Evolutionary conservation across 148 eudicot species (phyloP).

Genomic region (Cornus kousa): DNA sequence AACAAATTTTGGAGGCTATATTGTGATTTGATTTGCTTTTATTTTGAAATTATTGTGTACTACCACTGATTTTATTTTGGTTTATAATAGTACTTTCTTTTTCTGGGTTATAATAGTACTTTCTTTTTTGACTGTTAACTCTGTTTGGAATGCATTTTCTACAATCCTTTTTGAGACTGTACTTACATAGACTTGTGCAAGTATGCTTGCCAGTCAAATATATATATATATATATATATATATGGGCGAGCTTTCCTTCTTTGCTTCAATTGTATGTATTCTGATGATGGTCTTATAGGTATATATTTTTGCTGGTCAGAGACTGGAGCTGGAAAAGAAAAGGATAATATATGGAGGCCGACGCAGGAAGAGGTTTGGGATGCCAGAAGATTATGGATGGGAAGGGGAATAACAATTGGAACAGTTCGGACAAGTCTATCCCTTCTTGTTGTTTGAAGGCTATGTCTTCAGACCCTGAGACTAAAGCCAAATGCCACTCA

Average conservation of each 20-base stretch:
- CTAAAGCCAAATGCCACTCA: constrained; percentile 76
- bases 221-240: no score
- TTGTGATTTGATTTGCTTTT: constrained; percentile 3
- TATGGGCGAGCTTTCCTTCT: no score
- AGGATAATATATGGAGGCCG: constrained; percentile 60
- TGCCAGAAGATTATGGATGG: constrained; percentile 78
- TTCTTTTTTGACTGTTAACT: not conserved
- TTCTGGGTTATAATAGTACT: not conserved
- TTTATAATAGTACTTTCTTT: not conserved
- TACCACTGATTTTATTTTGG: not conserved
- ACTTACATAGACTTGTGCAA: not conserved
- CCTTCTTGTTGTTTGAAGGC: constrained; percentile 93
- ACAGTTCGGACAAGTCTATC: constrained; percentile 35
- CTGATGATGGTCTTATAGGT: not conserved
- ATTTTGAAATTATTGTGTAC: not conserved
- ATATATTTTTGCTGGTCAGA: constrained; percentile 35
- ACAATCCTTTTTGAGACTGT: not conserved
- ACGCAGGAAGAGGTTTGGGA: constrained; percentile 64
- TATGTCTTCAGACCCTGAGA: constrained; percentile 53
- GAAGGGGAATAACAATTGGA: constrained; percentile 51
- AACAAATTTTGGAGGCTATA: not conserved
- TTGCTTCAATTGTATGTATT: not conserved
- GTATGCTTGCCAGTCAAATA: no score
- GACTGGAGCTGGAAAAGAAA: constrained; percentile 79
- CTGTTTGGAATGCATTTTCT: not conserved